Evolutionary conservation across 2,329 filamentous ascomycete genomes (phyloP).

Genomic region (Ophiocordyceps camponoti-saundersi): DNA sequence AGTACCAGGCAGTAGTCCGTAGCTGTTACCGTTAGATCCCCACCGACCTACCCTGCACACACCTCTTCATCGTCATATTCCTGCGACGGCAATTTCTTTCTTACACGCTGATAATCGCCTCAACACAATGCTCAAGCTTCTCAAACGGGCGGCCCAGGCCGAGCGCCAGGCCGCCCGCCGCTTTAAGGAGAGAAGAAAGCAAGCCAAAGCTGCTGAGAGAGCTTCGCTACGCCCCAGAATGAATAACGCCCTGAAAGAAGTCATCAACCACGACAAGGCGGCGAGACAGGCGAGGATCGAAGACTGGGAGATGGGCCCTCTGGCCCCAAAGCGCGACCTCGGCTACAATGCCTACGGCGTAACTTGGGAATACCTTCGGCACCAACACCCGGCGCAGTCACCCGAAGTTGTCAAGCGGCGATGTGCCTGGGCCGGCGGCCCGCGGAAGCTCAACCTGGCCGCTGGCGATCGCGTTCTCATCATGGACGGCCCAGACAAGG

Average conservation of each 20-base stretch:
- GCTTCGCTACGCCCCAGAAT: slow-evolving; percentile 3
- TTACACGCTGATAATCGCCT: too few species aligned
- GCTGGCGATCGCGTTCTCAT: slow-evolving; percentile 68
- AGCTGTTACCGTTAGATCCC: too few species aligned
- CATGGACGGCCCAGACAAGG: slow-evolving; percentile 60
- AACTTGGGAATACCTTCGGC: slow-evolving; percentile 17
- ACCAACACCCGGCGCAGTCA: slow-evolving; percentile 11
- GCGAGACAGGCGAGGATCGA: slow-evolving; percentile 42
- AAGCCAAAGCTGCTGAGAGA: slow-evolving; percentile 3
- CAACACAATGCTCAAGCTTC: slow-evolving; percentile 51
- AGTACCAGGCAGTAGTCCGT: too few species aligned
- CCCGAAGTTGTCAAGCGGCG: slow-evolving; percentile 22
- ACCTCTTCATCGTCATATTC: neutral
- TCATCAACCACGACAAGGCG: slow-evolving; percentile 17
- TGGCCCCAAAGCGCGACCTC: slow-evolving; percentile 62
- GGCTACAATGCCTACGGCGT: slow-evolving; percentile 48
- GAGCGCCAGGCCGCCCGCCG: slow-evolving; percentile 43
- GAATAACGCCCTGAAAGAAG: slow-evolving; percentile 13
- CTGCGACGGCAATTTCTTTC: too few species aligned
- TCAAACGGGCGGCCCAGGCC: slow-evolving; percentile 48
- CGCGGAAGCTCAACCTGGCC: slow-evolving; percentile 42
- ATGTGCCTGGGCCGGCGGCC: slow-evolving; percentile 37
- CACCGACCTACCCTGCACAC: neutral
- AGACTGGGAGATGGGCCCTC: slow-evolving; percentile 61
- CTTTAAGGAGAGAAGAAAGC: slow-evolving; percentile 18